Percentiles rank a stretch among this genome's conserved stretches.
Evolutionary conservation across 2,329 filamentous ascomycete species (phyloP).

Genomic region (Aspergillus fumigatiaffinis): DNA sequence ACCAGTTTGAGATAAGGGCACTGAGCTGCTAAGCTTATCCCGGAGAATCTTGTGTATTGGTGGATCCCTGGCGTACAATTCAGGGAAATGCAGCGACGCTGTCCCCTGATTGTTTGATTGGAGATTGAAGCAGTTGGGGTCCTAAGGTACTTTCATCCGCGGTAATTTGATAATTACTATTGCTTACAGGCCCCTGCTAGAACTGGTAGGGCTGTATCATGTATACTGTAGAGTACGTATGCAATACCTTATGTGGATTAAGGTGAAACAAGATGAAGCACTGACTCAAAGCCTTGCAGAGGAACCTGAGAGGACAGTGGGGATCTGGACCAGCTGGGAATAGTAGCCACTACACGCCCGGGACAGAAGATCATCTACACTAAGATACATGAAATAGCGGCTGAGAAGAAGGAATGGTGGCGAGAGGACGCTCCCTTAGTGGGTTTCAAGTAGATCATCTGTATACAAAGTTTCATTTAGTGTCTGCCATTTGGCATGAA

Average conservation of each 20-base stretch:
- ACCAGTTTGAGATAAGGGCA: not conserved
- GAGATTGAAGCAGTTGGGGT: not conserved
- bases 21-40: not conserved
- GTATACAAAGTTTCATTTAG: no score
- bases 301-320: no score
- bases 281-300: not conserved
- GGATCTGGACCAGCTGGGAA: no score
- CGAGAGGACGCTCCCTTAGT: no score
- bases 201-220: not conserved
- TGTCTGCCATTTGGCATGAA: no score
- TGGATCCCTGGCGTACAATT: not conserved
- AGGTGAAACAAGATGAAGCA: not conserved
- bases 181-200: no score
- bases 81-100: not conserved
- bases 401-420: no score
- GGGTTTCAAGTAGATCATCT: no score
- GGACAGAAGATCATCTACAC: no score
- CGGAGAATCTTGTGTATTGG: not conserved
- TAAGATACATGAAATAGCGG: no score
- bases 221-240: not conserved
- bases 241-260: not conserved
- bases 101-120: not conserved
- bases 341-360: no score
- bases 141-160: not conserved
- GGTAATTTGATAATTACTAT: no score